A percentile compares a stretch with the other conserved stretches of the same genome.
phyloP scores from a whole-genome alignment of 2,329 filamentous ascomycete species.

The Coniochaeta sp. region DNA sequence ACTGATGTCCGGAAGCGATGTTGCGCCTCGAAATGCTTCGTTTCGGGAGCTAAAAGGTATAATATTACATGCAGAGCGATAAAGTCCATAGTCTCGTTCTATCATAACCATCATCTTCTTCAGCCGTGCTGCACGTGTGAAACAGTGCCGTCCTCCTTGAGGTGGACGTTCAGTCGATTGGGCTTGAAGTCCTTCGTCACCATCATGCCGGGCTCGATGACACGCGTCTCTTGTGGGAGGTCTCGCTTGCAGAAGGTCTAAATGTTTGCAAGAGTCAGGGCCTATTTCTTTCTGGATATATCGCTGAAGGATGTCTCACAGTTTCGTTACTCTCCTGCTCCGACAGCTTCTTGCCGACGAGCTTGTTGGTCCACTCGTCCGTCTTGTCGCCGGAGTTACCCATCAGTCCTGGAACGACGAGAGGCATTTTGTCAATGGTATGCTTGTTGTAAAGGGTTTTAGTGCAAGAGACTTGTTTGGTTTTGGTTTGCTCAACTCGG shows the following conservation, averaged over 20 bases:
- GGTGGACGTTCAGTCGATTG: constrained; percentile 49
- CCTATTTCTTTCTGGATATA: background rate
- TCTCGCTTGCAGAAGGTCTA: constrained; percentile 55
- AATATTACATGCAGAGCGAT: background rate
- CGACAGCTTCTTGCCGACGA: constrained; percentile 55
- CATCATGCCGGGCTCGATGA: constrained; percentile 49
- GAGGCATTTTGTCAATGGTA: constrained; percentile 47
- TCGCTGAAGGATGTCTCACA: constrained; percentile 28
- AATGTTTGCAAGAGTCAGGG: constrained; percentile 1
- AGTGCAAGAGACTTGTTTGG: background rate
- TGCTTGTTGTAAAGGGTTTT: background rate
- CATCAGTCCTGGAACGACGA: constrained; percentile 53
- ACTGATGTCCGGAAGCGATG: no score
- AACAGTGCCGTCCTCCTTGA: constrained; percentile 53
- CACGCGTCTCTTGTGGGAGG: constrained; percentile 46
- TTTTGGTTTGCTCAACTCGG: background rate
- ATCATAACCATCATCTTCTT: background rate
- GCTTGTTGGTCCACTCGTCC: constrained; percentile 53
- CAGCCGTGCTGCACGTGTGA: constrained; percentile 47
- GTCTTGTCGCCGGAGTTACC: constrained; percentile 29
- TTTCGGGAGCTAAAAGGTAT: background rate
- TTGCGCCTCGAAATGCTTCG: background rate
- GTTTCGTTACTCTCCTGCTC: constrained; percentile 43
- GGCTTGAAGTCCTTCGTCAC: constrained; percentile 49
- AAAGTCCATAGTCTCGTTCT: background rate